Percentiles rank a stretch among this genome's conserved stretches.
Conservation (phyloP, 768 basidiomycete species). For the Tylopilus sp. region DNA sequence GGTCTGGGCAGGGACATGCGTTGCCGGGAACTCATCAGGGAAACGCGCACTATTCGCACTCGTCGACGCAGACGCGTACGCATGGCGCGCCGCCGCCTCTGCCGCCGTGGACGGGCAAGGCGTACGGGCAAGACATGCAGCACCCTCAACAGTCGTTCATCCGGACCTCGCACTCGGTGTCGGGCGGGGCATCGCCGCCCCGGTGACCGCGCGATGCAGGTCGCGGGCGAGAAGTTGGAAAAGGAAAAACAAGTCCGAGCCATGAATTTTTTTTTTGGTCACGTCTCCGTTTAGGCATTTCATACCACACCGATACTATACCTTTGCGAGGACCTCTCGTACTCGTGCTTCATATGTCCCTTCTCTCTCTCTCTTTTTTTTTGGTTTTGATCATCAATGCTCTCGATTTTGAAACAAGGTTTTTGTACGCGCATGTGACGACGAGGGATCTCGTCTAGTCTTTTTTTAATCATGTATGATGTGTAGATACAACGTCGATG, state of each 20-base stretch:
- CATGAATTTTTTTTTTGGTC: too few relatives aligned
- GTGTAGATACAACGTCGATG: neutral
- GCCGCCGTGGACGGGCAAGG: slow-evolving; percentile 24
- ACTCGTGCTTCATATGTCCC: neutral
- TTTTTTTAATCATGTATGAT: neutral
- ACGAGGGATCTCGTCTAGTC: neutral
- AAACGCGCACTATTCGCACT: slow-evolving; percentile 7
- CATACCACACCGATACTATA: too few relatives aligned
- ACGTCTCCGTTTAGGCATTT: too few relatives aligned
- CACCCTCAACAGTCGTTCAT: slow-evolving; percentile 47
- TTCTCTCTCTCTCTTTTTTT: neutral
- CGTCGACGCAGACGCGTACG: slow-evolving; percentile 3
- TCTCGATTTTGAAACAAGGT: neutral
- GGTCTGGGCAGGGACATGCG: slow-evolving; percentile 8
- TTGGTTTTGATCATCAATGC: too few relatives aligned
- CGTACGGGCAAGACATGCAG: slow-evolving; percentile 22
- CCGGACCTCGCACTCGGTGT: slow-evolving; percentile 42
- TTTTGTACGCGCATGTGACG: neutral
- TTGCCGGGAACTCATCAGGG: slow-evolving; percentile 11
- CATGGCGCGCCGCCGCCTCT: slow-evolving; percentile 25
- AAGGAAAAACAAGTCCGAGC: too few relatives aligned
- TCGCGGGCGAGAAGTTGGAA: neutral
- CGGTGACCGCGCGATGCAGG: neutral
- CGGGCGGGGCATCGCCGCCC: slow-evolving; percentile 35
- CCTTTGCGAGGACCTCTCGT: too few relatives aligned